Conservation (phyloP, 768 basidiomycete species). For the Trametes maxima region DNA sequence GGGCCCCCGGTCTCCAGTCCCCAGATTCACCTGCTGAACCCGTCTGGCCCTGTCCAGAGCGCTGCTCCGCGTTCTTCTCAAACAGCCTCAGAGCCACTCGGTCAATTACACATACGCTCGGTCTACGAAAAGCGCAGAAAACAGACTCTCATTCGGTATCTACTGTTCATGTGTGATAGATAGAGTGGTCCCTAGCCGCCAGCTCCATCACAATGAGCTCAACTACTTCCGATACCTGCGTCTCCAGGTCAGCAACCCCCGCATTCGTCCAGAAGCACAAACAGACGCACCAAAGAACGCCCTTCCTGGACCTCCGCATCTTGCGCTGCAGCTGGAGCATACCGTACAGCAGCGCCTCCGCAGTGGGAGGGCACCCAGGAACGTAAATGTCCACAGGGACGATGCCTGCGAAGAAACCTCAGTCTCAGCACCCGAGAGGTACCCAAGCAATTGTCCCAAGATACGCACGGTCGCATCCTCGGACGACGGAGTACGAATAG, state of each 20-base stretch:
- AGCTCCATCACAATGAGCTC: slow-evolving; percentile 18
- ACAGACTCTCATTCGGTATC: slow-evolving; percentile 14
- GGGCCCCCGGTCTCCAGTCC: slow-evolving; percentile 8
- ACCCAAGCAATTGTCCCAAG: slow-evolving; percentile 5
- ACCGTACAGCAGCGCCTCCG: slow-evolving; percentile 96
- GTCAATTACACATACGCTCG: not conserved
- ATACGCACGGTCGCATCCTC: slow-evolving; percentile 90
- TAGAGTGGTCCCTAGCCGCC: slow-evolving; percentile 10
- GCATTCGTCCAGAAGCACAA: not conserved
- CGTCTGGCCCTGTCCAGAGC: not conserved
- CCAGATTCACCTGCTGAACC: not conserved
- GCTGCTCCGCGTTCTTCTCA: not conserved
- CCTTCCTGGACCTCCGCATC: slow-evolving; percentile 87
- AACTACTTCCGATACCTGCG: slow-evolving; percentile 30
- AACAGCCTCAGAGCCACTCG: not conserved
- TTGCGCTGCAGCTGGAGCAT: slow-evolving; percentile 97
- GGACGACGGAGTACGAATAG: slow-evolving; percentile 98
- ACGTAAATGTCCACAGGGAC: slow-evolving; percentile 99
- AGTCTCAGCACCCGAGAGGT: slow-evolving; percentile 16
- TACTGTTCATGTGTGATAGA: slow-evolving; percentile 3
- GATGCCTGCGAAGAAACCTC: slow-evolving; percentile 59
- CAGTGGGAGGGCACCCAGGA: slow-evolving; percentile 91
- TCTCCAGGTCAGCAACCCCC: slow-evolving; percentile 1
- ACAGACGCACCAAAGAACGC: slow-evolving; percentile 73
- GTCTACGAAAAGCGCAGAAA: slow-evolving; percentile 1